These are phyloP conservation scores for Geotrichum phurueaensis DNA, from an alignment of 1,139 yeast species.

Conservation along the genomic window DNA sequence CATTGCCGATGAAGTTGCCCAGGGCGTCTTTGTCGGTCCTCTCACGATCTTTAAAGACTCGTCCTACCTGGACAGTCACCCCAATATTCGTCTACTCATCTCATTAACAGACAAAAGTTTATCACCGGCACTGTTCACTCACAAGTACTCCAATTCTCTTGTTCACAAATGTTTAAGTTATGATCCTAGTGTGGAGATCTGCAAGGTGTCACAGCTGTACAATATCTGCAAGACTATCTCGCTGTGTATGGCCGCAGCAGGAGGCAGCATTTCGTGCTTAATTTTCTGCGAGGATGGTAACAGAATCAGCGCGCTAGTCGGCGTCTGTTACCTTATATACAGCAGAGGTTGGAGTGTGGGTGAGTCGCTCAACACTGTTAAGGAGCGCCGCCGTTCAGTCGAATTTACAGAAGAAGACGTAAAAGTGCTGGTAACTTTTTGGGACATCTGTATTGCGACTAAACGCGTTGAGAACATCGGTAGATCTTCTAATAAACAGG, in stretches of 20 bases:
- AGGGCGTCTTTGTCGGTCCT: constrained; percentile 33
- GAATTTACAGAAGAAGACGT: constrained; percentile 3
- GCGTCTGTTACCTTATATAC: constrained; percentile 30
- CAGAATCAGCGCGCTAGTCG: constrained; percentile 30
- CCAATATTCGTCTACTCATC: constrained; percentile 27
- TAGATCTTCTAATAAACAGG: not conserved
- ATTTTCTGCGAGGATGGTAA: constrained; percentile 35
- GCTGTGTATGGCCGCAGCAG: constrained; percentile 6
- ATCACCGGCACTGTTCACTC: constrained; percentile 14
- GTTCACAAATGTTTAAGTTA: constrained; percentile 16
- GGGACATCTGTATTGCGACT: constrained; percentile 6
- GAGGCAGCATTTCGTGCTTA: constrained; percentile 13
- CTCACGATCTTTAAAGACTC: constrained; percentile 26
- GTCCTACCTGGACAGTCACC: constrained; percentile 21
- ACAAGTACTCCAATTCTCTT: constrained; percentile 16
- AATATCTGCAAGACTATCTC: constrained; percentile 20
- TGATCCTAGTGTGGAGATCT: constrained; percentile 21
- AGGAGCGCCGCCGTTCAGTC: not conserved
- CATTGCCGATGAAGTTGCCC: constrained; percentile 20
- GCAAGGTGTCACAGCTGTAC: constrained; percentile 22
- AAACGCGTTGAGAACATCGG: constrained; percentile 1
- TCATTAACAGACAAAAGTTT: constrained; percentile 17
- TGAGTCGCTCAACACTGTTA: constrained; percentile 22
- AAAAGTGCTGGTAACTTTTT: constrained; percentile 10
- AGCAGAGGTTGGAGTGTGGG: constrained; percentile 20